Percentiles rank a stretch among this genome's conserved stretches.
Evolutionary conservation across 1,284 basidiomycete species (phyloP).

Genomic region (Phellinidium pouzarii): DNA sequence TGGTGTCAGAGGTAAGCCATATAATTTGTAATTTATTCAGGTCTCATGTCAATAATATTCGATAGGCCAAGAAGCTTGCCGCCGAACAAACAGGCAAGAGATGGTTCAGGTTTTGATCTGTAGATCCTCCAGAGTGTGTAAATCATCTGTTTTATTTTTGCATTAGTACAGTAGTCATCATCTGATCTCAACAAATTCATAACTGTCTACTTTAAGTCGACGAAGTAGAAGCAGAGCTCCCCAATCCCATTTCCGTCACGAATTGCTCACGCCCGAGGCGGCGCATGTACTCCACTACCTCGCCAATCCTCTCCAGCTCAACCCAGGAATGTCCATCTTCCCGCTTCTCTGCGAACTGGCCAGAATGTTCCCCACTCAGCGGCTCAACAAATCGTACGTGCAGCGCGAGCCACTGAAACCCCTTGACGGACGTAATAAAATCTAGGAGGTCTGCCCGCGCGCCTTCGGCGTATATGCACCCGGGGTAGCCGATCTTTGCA

Average conservation of each 20-base stretch:
- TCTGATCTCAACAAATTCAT: no score
- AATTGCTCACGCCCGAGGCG: conserved; percentile 46
- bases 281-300: conserved; percentile 63
- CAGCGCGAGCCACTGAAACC: conserved; percentile 74
- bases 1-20: conserved; percentile 50
- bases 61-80: conserved; percentile 54
- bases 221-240: conserved; percentile 27
- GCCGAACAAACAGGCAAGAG: conserved; percentile 52
- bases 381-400: conserved; percentile 54
- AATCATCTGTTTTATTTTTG: no score
- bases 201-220: neutral
- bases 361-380: conserved; percentile 20
- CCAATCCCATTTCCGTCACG: conserved; percentile 62
- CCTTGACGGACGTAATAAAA: conserved; percentile 60
- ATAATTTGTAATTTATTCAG: neutral
- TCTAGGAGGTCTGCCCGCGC: conserved; percentile 45
- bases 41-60: conserved; percentile 5
- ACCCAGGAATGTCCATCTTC: conserved; percentile 31
- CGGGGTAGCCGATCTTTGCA: conserved; percentile 69
- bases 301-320: conserved; percentile 64
- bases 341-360: neutral
- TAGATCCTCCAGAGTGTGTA: no score
- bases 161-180: neutral
- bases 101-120: conserved; percentile 43
- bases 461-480: conserved; percentile 66